Base-by-base conservation (phyloP, 306 rosid genomes). In the Luffa aegyptiaca region DNA sequence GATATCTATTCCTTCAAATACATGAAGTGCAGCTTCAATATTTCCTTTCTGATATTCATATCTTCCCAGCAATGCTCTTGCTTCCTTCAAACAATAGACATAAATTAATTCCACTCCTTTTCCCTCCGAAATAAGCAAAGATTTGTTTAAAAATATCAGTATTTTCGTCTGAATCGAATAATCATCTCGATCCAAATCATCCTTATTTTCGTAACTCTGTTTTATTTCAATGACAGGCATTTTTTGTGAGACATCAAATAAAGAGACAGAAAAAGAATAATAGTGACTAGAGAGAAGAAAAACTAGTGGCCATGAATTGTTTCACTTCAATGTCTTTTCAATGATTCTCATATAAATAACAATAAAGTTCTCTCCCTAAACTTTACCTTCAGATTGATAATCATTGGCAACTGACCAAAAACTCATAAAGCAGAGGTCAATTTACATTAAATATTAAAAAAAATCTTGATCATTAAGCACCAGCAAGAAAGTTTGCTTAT, bases 21-120 rank as follows among this genome's bases (percentile, higher is more conserved):
- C 96, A 84, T 88, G 92, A 69, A 93, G 84, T 39, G 99, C 99
- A 55, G 96, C 91, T 85, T 89, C 94, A 69, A 89, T 71, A 80
- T 96, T 96, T 86, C 99, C 99, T 83, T 96, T 96, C 81, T 90
- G 96, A 85, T 91, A 96, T 82, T 96, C 98, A 71, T 88, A 89
- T 86, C 96, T 89, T 77, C 99, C 99, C 80, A 96, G 86, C 79
- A 90, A 81, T 41, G 98, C 98, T 86, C 98, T 90, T 82, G 98
- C 98, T 89, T 93, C 99, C 99, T 91, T 90, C 85, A 88, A 58
- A 86, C 59, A 44, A 66, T 76, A 79, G 52, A 82, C 48, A 49
- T 26, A 73, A 51, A 49, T 73, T 73, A 73, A 73, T 48, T 49
- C 10, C 78, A 73, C 13, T n/a, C 44, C 3, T 49, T 41, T 48